Conservation (phyloP, 352 stramenopile genomes). For the Pilasporangium apinafurcum region DNA sequence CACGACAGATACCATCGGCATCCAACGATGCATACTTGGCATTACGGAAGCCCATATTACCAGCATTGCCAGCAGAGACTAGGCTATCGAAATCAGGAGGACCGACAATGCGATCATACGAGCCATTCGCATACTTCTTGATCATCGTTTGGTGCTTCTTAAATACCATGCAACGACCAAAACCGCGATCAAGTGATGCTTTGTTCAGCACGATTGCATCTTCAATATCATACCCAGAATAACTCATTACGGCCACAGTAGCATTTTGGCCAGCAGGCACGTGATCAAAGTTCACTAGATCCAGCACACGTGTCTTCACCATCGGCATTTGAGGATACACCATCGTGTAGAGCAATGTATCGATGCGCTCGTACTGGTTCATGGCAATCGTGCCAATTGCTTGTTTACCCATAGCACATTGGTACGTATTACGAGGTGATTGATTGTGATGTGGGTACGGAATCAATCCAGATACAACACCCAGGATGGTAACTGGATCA, state of each 20-base stretch:
- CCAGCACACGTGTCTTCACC: conserved; percentile 98
- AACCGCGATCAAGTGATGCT: conserved; percentile 94
- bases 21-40: conserved; percentile 93
- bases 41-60: conserved; percentile 72
- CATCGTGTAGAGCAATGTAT: conserved; percentile 98
- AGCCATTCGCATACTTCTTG: conserved; percentile 96
- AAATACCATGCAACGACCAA: conserved; percentile 98
- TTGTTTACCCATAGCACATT: conserved; percentile 99
- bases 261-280: conserved; percentile 98
- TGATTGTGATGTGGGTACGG: conserved; percentile 99
- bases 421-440: conserved; percentile 99
- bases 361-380: conserved; percentile 99
- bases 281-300: conserved; percentile 98
- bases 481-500: conserved; percentile 98
- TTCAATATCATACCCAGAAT: conserved; percentile 99
- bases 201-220: conserved; percentile 99
- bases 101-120: conserved; percentile 92
- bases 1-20: conserved; percentile 93
- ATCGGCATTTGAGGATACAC: conserved; percentile 99
- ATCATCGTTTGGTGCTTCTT: conserved; percentile 98
- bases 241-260: conserved; percentile 99
- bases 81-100: conserved; percentile 87
- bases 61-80: conserved; percentile 27
- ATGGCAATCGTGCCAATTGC: conserved; percentile 99
- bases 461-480: conserved; percentile 98